phyloP scores from a whole-genome alignment of 164 flowering plant species.

The Chimonanthus praecox region DNA sequence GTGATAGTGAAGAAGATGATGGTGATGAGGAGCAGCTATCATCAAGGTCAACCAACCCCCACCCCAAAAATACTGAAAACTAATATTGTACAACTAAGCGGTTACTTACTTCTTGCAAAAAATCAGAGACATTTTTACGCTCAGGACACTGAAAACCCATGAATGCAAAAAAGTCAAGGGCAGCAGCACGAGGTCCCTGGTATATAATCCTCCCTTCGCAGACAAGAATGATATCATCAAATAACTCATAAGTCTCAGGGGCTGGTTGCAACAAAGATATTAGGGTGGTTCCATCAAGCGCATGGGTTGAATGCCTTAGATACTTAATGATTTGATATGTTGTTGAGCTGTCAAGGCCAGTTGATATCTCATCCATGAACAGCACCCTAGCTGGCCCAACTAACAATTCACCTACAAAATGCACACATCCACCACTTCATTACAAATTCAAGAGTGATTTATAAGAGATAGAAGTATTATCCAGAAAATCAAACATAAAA shows the following conservation, averaged over 20 bases:
- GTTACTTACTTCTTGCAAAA: conserved; percentile 89
- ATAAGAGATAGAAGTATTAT: background rate
- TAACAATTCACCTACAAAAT: conserved; percentile 73
- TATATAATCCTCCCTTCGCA: conserved; percentile 89
- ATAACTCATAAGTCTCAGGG: conserved; percentile 90
- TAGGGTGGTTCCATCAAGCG: conserved; percentile 81
- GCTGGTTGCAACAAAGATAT: conserved; percentile 95
- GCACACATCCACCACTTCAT: conserved; percentile 14
- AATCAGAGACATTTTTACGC: conserved; percentile 92
- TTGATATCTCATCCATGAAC: conserved; percentile 97
- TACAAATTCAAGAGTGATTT: conserved; percentile 10
- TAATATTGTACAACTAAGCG: background rate
- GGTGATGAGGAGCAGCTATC: background rate
- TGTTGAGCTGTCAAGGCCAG: conserved; percentile 96
- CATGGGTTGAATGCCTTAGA: conserved; percentile 69
- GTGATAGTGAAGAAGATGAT: background rate
- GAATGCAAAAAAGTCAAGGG: conserved; percentile 61
- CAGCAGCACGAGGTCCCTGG: conserved; percentile 81
- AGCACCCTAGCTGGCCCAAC: conserved; percentile 91
- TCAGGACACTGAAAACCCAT: conserved; percentile 92
- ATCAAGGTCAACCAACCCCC: background rate
- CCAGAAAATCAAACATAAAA: background rate
- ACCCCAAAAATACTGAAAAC: background rate
- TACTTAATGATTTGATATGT: conserved; percentile 86
- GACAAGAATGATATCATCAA: conserved; percentile 90